phyloP scores from a whole-genome alignment of 1,139 yeast species.

The Casaregolazyma lundiana region DNA sequence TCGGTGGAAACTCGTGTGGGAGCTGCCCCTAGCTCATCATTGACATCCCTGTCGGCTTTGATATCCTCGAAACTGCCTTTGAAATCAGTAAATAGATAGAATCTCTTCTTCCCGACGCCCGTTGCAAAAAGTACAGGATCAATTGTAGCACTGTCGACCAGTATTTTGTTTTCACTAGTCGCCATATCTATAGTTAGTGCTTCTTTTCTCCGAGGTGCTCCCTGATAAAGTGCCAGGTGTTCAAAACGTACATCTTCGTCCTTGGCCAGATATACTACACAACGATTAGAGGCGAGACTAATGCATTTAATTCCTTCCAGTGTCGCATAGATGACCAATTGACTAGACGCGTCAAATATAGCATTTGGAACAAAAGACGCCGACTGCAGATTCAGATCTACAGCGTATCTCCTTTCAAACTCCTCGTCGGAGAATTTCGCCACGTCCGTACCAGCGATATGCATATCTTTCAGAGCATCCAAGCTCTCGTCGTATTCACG shows the following conservation, averaged over 20 bases:
- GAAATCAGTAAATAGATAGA: constrained; percentile 35
- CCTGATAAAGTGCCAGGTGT: constrained; percentile 33
- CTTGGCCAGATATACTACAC: constrained; percentile 33
- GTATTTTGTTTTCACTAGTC: constrained; percentile 37
- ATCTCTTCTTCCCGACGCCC: constrained; percentile 30
- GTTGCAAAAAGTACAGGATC: constrained; percentile 39
- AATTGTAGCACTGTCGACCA: constrained; percentile 32
- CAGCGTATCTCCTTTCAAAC: constrained; percentile 29
- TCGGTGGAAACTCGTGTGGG: constrained; percentile 16
- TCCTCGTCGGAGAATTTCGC: constrained; percentile 28
- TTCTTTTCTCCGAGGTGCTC: constrained; percentile 21
- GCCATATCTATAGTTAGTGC: constrained; percentile 36
- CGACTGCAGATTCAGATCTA: constrained; percentile 29
- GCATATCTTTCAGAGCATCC: constrained; percentile 27
- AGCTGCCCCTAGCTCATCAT: constrained; percentile 14
- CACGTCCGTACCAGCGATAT: constrained; percentile 27
- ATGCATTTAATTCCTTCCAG: constrained; percentile 37
- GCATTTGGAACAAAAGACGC: constrained; percentile 19
- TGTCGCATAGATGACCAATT: constrained; percentile 35
- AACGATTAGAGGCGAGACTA: constrained; percentile 32
- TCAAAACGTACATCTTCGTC: constrained; percentile 34
- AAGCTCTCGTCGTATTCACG: constrained; percentile 36
- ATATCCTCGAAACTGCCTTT: constrained; percentile 20
- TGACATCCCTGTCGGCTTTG: constrained; percentile 18
- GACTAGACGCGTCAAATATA: constrained; percentile 37